These are phyloP conservation scores for Yamadazyma kitorensis DNA, from an alignment of 805 yeast species.

Conservation along the genomic window DNA sequence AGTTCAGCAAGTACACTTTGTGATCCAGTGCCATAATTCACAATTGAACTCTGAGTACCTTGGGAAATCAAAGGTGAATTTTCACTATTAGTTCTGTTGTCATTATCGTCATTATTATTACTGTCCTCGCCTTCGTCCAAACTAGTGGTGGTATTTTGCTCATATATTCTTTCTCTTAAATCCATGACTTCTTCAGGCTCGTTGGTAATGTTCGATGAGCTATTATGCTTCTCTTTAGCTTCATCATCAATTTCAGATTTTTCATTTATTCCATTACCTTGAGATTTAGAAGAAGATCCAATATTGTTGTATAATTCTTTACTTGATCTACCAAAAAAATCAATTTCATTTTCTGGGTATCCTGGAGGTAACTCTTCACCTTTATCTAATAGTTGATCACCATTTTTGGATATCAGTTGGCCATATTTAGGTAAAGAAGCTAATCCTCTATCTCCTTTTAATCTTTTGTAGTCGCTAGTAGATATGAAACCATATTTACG, in stretches of 20 bases:
- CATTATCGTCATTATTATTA: too few species aligned
- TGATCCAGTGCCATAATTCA: too few species aligned
- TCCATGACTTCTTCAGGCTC: slow-evolving; percentile 37
- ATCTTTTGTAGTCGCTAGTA: slow-evolving; percentile 36
- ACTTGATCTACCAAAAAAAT: slow-evolving; percentile 52
- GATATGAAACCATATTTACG: slow-evolving; percentile 57
- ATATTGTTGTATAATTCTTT: slow-evolving; percentile 16
- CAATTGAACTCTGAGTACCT: too few species aligned
- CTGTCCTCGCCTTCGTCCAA: slow-evolving; percentile 1
- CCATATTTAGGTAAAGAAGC: slow-evolving; percentile 43
- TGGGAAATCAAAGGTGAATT: slow-evolving; percentile 2
- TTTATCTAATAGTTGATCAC: slow-evolving; percentile 59
- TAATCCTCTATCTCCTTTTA: slow-evolving; percentile 37
- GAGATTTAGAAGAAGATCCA: slow-evolving; percentile 28
- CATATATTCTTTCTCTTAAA: slow-evolving; percentile 30
- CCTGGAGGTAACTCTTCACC: slow-evolving; percentile 74
- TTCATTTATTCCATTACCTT: slow-evolving; percentile 11
- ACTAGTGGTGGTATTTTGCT: slow-evolving; percentile 14
- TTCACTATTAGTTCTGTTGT: too few species aligned
- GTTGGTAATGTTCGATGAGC: slow-evolving; percentile 17
- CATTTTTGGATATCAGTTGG: slow-evolving; percentile 23
- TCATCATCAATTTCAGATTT: slow-evolving; percentile 3
- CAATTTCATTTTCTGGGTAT: slow-evolving; percentile 61
- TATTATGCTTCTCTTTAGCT: slow-evolving; percentile 1
- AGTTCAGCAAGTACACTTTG: too few species aligned